These are phyloP conservation scores for Kwoniella heveanensis DNA, from an alignment of 768 basidiomycete species.

Conservation along the genomic window DNA sequence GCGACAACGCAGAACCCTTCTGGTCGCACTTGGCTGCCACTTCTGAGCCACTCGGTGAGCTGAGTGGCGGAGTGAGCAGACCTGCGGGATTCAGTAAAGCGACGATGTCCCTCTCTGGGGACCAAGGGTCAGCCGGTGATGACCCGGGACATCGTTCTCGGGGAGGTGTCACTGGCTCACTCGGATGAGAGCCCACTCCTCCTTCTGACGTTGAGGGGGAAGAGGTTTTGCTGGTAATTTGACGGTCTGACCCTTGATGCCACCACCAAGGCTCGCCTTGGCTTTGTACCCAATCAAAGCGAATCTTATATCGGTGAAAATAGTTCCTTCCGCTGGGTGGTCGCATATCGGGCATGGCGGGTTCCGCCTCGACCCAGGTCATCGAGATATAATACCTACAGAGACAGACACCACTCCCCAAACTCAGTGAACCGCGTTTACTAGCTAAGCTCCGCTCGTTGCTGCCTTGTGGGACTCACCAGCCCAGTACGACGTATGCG, in stretches of 20 bases:
- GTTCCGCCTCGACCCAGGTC: constrained; percentile 48
- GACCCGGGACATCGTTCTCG: not conserved
- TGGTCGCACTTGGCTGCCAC: not conserved
- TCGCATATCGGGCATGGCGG: constrained; percentile 5
- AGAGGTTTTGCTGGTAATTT: no score
- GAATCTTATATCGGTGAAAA: constrained; percentile 43
- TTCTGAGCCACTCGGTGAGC: not conserved
- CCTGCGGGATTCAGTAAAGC: constrained; percentile 4
- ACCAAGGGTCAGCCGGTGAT: not conserved
- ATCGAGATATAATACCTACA: constrained; percentile 49
- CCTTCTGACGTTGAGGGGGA: not conserved
- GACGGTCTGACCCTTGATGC: no score
- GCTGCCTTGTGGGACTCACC: constrained; percentile 25
- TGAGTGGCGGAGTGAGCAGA: constrained; percentile 21
- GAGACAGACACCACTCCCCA: no score
- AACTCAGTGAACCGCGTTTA: no score
- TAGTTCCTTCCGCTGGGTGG: constrained; percentile 18
- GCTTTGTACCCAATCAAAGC: constrained; percentile 46
- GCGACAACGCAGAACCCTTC: not conserved
- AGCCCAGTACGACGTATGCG: constrained; percentile 44
- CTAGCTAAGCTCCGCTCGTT: no score
- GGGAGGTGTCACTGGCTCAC: not conserved
- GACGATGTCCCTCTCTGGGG: constrained; percentile 2
- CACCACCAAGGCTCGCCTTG: constrained; percentile 49
- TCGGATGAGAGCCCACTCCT: no score